A percentile compares a stretch with the other conserved stretches of the same genome.
Conservation (phyloP, 139 green algal species). For the Closterium sp. region DNA sequence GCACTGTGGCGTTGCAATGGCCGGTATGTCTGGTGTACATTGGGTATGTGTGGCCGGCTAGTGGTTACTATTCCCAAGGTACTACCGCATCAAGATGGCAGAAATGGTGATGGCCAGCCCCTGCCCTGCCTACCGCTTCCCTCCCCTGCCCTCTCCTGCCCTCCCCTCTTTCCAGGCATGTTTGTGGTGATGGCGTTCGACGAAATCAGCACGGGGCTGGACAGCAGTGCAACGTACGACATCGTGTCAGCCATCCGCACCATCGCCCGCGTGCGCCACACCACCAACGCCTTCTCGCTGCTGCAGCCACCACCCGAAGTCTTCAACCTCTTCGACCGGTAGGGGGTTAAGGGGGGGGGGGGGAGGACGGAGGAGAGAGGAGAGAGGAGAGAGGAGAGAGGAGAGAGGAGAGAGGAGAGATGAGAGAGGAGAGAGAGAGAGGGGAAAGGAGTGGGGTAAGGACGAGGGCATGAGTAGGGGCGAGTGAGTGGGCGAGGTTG, state of each 20-base stretch:
- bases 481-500: too few species aligned
- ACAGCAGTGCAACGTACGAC: slow-evolving; percentile 65
- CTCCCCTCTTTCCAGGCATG: background rate
- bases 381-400: too few species aligned
- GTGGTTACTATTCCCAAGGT: background rate
- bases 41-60: background rate
- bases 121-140: background rate
- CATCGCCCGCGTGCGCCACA: slow-evolving; percentile 26
- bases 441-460: too few species aligned
- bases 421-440: too few species aligned
- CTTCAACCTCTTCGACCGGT: slow-evolving; percentile 68
- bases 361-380: too few species aligned
- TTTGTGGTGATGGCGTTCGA: slow-evolving; percentile 47
- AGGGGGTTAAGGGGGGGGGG: too few species aligned
- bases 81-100: background rate
- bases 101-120: background rate
- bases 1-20: background rate
- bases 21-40: background rate
- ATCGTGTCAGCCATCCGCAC: slow-evolving; percentile 33
- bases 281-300: slow-evolving; percentile 63
- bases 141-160: background rate
- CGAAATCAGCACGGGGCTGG: slow-evolving; percentile 64
- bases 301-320: slow-evolving; percentile 82
- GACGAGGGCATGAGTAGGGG: too few species aligned
- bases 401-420: too few species aligned